Evolutionary conservation across 1,284 basidiomycete genomes (phyloP), one percentile per base, ranked within the genome.

Genomic region (Sporisorium exsertum): DNA sequence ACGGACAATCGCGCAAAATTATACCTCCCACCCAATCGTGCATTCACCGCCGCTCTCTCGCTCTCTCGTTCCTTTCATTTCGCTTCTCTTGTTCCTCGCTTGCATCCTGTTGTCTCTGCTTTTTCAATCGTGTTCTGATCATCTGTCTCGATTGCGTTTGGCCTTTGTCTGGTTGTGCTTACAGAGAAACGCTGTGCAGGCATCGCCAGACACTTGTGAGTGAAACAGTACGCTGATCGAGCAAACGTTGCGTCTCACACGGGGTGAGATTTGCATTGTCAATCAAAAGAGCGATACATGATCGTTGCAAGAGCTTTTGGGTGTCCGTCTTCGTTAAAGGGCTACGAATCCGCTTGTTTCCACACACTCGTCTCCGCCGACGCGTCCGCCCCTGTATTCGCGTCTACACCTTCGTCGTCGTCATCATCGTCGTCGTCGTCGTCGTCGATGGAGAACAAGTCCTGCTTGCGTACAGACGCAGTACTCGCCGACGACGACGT

Each of bases 401-500:
- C 33, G 22, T 43, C 18, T 0, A 20, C 32, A 32, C 29, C 50
- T 15, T 29, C 43, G 13, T 43, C 56, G 1, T 59, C 60, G 12
- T 58, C 63, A 7, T 55, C 72, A 1, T 77, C 77, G 9, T 69
- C 62, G 6, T 67, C 64, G 5, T 78, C 77, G 6, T 79, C 76
- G 43, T 79, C 77, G 27, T 80, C 78, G 42, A 80, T 80, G 8
- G 66, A 64, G 35, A 76, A 80, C 18, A 78, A 57, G n/a, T 70
- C 61, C 42, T 78, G 57, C 12, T 51, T 55, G 4, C 50, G 26
- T 15, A 32, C 50, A 7, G 37, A 13, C n/a, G 13, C 51, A 20
- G 40, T 40, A 40, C 51, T 45, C 20, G 59, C 40, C 10, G 42
- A 22, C 35, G 51, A 50, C 8, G 43, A 20, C 10, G n/a, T 10